phyloP scores from a whole-genome alignment of 106 monocot species.

The Dioscorea dumetorum region DNA sequence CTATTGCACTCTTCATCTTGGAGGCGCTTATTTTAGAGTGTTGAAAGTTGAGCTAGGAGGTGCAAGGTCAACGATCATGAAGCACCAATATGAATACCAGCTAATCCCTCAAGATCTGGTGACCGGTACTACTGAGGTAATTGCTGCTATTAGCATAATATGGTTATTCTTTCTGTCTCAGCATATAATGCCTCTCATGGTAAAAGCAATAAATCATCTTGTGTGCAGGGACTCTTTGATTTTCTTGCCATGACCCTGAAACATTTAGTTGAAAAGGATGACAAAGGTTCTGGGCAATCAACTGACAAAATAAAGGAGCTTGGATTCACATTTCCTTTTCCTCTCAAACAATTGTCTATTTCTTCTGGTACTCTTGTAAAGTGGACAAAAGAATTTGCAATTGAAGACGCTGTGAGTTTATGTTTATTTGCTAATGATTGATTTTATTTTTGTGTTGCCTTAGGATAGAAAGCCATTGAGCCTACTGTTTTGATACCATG shows the following conservation, averaged over 20 bases:
- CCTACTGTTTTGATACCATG: too few species aligned
- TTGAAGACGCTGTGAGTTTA: conserved; percentile 53
- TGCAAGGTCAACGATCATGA: conserved; percentile 29
- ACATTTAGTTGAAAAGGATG: conserved; percentile 35
- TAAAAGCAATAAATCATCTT: background rate
- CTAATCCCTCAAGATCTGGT: conserved; percentile 54
- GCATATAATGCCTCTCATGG: background rate
- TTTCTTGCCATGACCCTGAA: conserved; percentile 43
- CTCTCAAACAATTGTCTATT: conserved; percentile 59
- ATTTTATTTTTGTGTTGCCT: too few species aligned
- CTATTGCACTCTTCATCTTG: conserved; percentile 78
- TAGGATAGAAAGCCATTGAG: too few species aligned
- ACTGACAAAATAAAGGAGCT: conserved; percentile 33
- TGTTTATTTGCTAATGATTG: too few species aligned
- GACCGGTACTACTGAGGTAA: conserved; percentile 59
- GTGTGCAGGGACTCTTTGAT: conserved; percentile 53
- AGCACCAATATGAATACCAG: conserved; percentile 37
- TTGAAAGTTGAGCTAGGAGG: conserved; percentile 63
- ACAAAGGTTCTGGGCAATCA: conserved; percentile 3
- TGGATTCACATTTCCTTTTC: conserved; percentile 90
- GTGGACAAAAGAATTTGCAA: conserved; percentile 82
- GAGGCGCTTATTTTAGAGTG: conserved; percentile 71
- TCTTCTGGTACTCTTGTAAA: conserved; percentile 72
- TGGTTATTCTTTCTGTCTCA: background rate
- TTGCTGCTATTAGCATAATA: background rate